Evolutionary conservation across 768 basidiomycete genomes (phyloP).

Genomic region (Naganishia kalamii): DNA sequence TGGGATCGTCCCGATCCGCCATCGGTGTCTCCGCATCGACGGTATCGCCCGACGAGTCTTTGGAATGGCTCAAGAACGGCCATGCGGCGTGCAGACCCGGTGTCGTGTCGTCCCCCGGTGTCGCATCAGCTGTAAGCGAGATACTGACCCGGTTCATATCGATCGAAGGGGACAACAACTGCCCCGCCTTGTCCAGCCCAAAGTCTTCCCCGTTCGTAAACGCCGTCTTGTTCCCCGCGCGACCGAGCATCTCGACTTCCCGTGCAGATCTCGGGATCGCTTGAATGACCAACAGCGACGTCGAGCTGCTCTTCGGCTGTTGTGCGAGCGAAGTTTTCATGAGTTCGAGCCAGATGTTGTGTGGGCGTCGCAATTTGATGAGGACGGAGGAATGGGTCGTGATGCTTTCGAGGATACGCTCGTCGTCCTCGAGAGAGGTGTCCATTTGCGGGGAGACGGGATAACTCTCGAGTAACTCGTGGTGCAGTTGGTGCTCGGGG

Average conservation of each 20-base stretch:
- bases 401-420: not conserved
- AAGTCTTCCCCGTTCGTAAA: too few relatives aligned
- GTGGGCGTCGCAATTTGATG: slow-evolving; percentile 2
- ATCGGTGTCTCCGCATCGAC: not conserved
- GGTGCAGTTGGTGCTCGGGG: not conserved
- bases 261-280: slow-evolving; percentile 30
- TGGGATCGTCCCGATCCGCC: not conserved
- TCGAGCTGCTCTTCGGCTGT: slow-evolving; percentile 9
- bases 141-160: slow-evolving; percentile 2
- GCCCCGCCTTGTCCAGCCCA: not conserved
- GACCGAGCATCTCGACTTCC: not conserved
- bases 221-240: not conserved
- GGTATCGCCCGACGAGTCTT: not conserved
- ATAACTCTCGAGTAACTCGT: not conserved
- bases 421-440: not conserved
- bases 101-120: too few relatives aligned
- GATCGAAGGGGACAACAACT: slow-evolving; percentile 6
- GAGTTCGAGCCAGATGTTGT: slow-evolving; percentile 26
- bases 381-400: not conserved
- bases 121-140: too few relatives aligned
- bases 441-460: not conserved
- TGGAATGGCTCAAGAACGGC: not conserved
- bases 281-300: slow-evolving; percentile 32
- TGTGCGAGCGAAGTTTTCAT: slow-evolving; percentile 34
- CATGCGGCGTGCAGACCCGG: not conserved